Conservation (phyloP, 179 eudicot species). For the Silene vulgaris region DNA sequence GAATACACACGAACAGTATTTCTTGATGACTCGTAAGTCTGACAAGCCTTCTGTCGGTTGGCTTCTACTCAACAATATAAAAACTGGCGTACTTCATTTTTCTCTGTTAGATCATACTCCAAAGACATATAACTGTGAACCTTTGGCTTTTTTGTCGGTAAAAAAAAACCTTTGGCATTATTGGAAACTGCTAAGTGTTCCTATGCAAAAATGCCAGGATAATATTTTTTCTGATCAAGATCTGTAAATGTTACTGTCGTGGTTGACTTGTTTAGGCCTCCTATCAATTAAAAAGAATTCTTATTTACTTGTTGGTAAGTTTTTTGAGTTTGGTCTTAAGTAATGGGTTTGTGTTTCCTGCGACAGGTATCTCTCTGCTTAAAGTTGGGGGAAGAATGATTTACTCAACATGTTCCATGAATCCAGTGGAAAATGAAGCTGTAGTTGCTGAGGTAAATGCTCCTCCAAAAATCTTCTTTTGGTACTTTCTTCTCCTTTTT, state of each 20-base stretch:
- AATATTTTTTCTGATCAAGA: no score
- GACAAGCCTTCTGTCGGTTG: background rate
- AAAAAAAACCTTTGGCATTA: no score
- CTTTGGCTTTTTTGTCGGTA: background rate
- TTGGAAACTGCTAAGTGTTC: background rate
- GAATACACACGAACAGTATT: background rate
- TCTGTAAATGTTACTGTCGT: no score
- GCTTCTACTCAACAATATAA: background rate
- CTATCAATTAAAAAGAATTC: background rate
- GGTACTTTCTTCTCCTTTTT: background rate
- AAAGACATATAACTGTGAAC: background rate
- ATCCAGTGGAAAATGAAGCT: conserved; percentile 97
- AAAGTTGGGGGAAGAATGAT: conserved; percentile 93
- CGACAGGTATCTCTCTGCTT: conserved; percentile 71
- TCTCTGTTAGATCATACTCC: background rate
- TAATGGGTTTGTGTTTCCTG: background rate
- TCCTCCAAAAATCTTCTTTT: background rate
- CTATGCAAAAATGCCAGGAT: background rate
- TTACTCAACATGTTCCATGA: conserved; percentile 96
- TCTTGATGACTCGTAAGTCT: background rate
- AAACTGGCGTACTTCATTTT: background rate
- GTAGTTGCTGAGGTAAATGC: conserved; percentile 77
- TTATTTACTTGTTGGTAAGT: background rate
- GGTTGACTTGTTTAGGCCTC: background rate
- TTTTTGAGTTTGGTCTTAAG: background rate